Evolutionary conservation across 2,329 filamentous ascomycete species (phyloP), one percentile per base, ranked within the genome.

Genomic region (Pseudocercospora musae): DNA sequence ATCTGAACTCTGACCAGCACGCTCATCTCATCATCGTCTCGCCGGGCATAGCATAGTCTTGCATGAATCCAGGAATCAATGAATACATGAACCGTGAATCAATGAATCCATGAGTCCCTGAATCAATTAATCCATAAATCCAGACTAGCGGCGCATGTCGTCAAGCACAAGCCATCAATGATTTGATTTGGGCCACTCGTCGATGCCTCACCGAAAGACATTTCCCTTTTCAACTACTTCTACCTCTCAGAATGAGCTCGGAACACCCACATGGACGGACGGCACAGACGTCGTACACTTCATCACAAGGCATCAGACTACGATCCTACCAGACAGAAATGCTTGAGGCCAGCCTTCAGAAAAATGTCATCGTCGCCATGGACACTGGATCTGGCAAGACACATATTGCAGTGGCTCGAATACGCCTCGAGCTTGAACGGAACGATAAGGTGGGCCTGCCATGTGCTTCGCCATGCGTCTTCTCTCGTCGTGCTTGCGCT

Each of bases 301-400:
- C 25, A 18, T 8, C 21, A 18, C 46, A 44, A 20, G 40, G 18
- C 25, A 31, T 57, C 13, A 59, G 44, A 23, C 71, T 80, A 5
- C 78, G 80, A 10, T 74, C 76, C 0, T 82, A 82, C 63, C 80
- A 82, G 72, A 71, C 77, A 67, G 80, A 82, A 67, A 82, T 82
- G 80, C 74, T 82, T 2, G 75, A 79, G 46, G 74, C 75, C 59
- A 80, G 78, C 67, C 62, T 82, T 33, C 69, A 72, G 48, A 67
- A 70, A 18, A 82, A 82, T 63, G 73, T 80, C 59, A 80, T 82
- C 57, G 78, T 81, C 42, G 79, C 76, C 69, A 81, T 81, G 78
- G 78, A 81, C 57, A 82, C 80, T 1, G 80, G 80, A 27, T 79
- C 76, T 62, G 80, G 80, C 11, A 82, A 82, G 67, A 82, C 80